A percentile compares a stretch with the other conserved stretches of the same genome.
Conservation (phyloP, 1,284 basidiomycete genomes). For the Austroboletus rostrupii region DNA sequence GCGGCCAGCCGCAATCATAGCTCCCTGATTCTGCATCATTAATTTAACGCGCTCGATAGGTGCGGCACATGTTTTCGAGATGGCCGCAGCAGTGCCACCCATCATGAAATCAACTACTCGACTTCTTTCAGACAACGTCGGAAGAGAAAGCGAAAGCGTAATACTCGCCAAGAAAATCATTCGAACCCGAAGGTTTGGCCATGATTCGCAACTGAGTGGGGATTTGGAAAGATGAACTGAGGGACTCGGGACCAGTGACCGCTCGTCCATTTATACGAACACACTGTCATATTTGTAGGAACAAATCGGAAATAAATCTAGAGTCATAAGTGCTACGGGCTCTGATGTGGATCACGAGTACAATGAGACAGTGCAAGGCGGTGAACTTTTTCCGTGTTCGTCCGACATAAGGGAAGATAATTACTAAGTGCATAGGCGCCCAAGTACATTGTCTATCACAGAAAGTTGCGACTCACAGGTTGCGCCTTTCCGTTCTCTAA, state of each 20-base stretch:
- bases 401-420: constrained; percentile 7
- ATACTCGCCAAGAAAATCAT: constrained; percentile 22
- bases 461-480: too few species aligned
- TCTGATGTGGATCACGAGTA: not conserved
- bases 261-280: constrained; percentile 2
- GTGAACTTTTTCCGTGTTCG: constrained; percentile 11
- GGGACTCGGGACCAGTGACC: not conserved
- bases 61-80: constrained; percentile 68
- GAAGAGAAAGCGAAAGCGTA: not conserved
- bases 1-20: constrained; percentile 54
- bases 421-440: too few species aligned
- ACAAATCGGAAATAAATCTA: constrained; percentile 12
- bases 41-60: constrained; percentile 74
- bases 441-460: too few species aligned
- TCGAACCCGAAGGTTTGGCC: constrained; percentile 8
- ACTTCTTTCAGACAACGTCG: not conserved
- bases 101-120: constrained; percentile 44
- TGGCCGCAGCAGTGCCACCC: constrained; percentile 49
- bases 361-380: constrained; percentile 5
- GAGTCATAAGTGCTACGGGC: not conserved
- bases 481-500: too few species aligned
- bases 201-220: constrained; percentile 26
- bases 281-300: constrained; percentile 7
- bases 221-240: constrained; percentile 5
- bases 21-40: constrained; percentile 65